phyloP scores from a whole-genome alignment of 2,329 filamentous ascomycete genomes.

The Pezicula radicicola region DNA sequence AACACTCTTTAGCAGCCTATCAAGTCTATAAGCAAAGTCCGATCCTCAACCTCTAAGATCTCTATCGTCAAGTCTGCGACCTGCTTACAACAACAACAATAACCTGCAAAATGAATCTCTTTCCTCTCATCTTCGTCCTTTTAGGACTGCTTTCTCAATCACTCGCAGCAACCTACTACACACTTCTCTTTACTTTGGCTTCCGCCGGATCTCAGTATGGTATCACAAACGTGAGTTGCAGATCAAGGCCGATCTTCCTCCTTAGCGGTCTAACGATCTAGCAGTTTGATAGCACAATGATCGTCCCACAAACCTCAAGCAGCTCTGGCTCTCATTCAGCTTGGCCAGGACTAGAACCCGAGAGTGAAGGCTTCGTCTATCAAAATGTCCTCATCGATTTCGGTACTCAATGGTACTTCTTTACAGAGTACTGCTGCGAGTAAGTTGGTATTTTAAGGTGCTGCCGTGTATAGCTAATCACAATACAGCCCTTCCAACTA shows the following conservation, averaged over 20 bases:
- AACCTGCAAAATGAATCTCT: neutral
- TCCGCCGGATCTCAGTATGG: neutral
- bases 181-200: neutral
- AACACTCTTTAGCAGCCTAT: too few species aligned
- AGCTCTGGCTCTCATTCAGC: neutral
- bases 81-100: too few species aligned
- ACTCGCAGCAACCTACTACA: neutral
- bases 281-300: neutral
- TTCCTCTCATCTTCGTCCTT: neutral
- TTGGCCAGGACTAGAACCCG: neutral
- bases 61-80: too few species aligned
- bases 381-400: slow-evolving; percentile 1
- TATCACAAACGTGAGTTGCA: neutral
- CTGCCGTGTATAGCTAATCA: neutral
- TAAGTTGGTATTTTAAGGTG: neutral
- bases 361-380: neutral
- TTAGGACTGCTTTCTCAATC: neutral
- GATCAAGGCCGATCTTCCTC: neutral
- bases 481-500: neutral
- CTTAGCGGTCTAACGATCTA: neutral
- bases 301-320: neutral
- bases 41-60: too few species aligned
- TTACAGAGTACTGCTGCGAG: neutral
- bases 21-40: too few species aligned
- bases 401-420: neutral